These are phyloP conservation scores for Dendrothele bispora DNA, from an alignment of 768 basidiomycete genomes.

Conservation along the genomic window DNA sequence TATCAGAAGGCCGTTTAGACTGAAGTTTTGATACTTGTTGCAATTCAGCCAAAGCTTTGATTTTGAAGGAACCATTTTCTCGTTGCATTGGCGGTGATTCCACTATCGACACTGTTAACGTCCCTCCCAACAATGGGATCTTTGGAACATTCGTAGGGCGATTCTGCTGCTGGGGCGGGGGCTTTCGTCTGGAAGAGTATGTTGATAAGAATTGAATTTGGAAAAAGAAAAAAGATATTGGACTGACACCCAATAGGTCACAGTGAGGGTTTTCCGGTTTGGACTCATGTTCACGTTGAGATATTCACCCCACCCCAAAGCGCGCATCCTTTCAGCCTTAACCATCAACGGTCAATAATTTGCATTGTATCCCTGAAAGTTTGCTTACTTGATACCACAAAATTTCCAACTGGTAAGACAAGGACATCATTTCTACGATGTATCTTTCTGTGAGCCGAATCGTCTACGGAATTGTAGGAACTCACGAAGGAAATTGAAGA, in stretches of 20 bases:
- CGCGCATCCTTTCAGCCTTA: constrained; percentile 72
- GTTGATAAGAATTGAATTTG: not conserved
- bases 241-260: constrained; percentile 88
- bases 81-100: constrained; percentile 32
- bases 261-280: constrained; percentile 64
- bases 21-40: constrained; percentile 66
- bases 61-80: constrained; percentile 53
- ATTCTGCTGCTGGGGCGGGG: constrained; percentile 28
- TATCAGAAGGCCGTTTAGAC: constrained; percentile 60
- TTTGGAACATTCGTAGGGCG: too few relatives aligned
- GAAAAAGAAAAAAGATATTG: not conserved
- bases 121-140: constrained; percentile 13
- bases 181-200: constrained; percentile 36
- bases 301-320: constrained; percentile 85
- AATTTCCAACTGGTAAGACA: constrained; percentile 91
- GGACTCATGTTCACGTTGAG: constrained; percentile 69
- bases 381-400: constrained; percentile 67
- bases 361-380: not conserved
- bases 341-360: constrained; percentile 14
- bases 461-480: constrained; percentile 3
- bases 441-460: constrained; percentile 6
- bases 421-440: constrained; percentile 78
- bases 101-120: constrained; percentile 18
- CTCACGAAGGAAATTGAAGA: constrained; percentile 90
- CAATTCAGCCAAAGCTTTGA: constrained; percentile 57